A percentile compares a stretch with the other conserved stretches of the same genome.
Conservation (phyloP, 805 yeast species). For the Millerozyma miso region DNA sequence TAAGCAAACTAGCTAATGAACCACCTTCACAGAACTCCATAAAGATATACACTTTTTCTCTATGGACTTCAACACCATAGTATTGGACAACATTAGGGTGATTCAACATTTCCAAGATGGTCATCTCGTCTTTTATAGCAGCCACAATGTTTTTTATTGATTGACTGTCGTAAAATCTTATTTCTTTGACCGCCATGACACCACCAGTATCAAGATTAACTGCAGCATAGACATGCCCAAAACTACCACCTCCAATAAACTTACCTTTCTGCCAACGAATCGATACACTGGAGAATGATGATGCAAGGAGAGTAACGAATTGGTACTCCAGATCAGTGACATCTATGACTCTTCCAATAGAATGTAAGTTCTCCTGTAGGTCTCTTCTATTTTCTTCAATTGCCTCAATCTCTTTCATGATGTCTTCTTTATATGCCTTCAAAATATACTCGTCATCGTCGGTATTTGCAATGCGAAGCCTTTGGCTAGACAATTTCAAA, state of each 20-base stretch:
- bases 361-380: conserved; percentile 35
- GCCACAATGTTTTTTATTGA: conserved; percentile 81
- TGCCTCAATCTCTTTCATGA: conserved; percentile 58
- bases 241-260: conserved; percentile 91
- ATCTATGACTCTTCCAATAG: conserved; percentile 86
- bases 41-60: conserved; percentile 90
- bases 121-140: conserved; percentile 92
- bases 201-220: conserved; percentile 92
- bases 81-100: conserved; percentile 97
- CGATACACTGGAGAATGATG: conserved; percentile 82
- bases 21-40: conserved; percentile 99
- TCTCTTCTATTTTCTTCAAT: conserved; percentile 56
- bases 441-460: conserved; percentile 37
- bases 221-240: conserved; percentile 91
- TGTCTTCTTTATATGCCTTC: conserved; percentile 58
- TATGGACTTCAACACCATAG: conserved; percentile 94
- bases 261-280: conserved; percentile 97
- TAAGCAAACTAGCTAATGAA: conserved; percentile 76
- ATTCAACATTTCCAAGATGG: conserved; percentile 87
- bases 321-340: conserved; percentile 84
- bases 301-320: conserved; percentile 78
- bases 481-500: conserved; percentile 49
- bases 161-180: conserved; percentile 82
- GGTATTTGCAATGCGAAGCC: conserved; percentile 47
- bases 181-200: conserved; percentile 95